Evolutionary conservation across 768 basidiomycete genomes (phyloP), one percentile per base, ranked within the genome.

Genomic region (Dentipellis fragilis): DNA sequence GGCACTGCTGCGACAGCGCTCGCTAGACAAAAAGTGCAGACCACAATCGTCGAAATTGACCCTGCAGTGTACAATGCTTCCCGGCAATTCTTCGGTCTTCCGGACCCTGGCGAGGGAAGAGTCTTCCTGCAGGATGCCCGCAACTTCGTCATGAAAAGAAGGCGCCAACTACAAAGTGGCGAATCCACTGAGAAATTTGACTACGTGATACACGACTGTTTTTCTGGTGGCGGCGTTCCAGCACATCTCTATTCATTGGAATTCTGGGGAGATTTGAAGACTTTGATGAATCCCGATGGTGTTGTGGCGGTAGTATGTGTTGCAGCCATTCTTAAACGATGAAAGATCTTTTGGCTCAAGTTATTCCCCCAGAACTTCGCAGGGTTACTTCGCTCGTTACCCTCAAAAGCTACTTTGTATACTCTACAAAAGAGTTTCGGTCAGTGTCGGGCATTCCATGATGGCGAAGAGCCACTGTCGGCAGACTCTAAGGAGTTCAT

Each of bases 151-250:
- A 49, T 66, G 9, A 59, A 68, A 11, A 47, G 55, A 48, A 64
- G 60, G 21, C 52, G 67, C 9, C 66, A 65, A 4, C 61, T 64
- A 21, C 66, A 68, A 35, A 61, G 66, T n/a, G 58, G 64, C 23
- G 59, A 63, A 23, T 11, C 42, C 22, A 54, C 36, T 48, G 67
- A 67, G 9, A 70, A 71, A 17, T 91, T 80, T 64, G 86, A 89
- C 61, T 75, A 86, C 58, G 80, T 93, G 40, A 73, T 95, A 0
- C 95, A 97, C 61, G 94, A 95, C 63, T 90, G 89, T 64, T 97
- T 96, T 67, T 92, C 93, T 9, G 95, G 94, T 9, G 95, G 95
- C 3, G 83, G 81, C n/a, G 84, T 97, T 2, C 93, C 95, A 0
- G 73, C 83, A 38, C 85, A 91, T 63, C 71, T 97, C 52, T 97